Evolutionary conservation across 2,329 filamentous ascomycete genomes (phyloP), one percentile per base, ranked within the genome.

Genomic region (Ceratocystis cubensis): DNA sequence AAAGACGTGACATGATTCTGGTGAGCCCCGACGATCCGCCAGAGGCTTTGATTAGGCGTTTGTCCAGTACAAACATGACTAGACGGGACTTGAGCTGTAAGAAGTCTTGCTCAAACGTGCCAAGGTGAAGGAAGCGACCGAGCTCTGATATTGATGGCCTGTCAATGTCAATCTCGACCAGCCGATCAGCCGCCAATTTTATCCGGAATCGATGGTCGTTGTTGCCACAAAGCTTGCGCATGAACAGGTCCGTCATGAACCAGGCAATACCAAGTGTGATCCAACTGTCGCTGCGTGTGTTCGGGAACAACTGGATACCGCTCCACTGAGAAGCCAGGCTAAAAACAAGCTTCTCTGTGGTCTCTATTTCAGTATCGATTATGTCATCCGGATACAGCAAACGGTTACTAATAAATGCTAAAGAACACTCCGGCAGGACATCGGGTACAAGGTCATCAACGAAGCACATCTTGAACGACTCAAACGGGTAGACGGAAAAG

Each of bases 171-270:
- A 89, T 76, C 66, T 93, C 85, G 61, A 92, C 88, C 50, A 97
- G 84, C 70, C 82, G 83, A 74, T 99, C 93, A 0, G 91, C 86
- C 75, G 90, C 84, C 46, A 84, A 80, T 76, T 97, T 97, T 75
- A 96, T 88, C 46, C 91, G 86, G 74, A 91, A 97, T 10, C 91
- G 83, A 74, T 96, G 94, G 72, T 96, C 91, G 73, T 99, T 99
- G 73, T 95, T 95, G 6, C 94, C 94, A 72, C 91, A 95, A 2
- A 99, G 80, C 70, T 86, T 87, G 74, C 87, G 90, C 83, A 97
- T 89, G 75, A 96, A 96, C 3, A 91, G 82, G 71, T 96, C 93
- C 1, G 93, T 91, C 82, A 99, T 96, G 78, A 91, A 99, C 78
- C 93, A 92, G 0, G 93, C 89, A 61, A 95, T 88, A 15, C 93